These are phyloP conservation scores for Lipomyces starkeyi DNA, from an alignment of 805 yeast species.

Conservation along the genomic window DNA sequence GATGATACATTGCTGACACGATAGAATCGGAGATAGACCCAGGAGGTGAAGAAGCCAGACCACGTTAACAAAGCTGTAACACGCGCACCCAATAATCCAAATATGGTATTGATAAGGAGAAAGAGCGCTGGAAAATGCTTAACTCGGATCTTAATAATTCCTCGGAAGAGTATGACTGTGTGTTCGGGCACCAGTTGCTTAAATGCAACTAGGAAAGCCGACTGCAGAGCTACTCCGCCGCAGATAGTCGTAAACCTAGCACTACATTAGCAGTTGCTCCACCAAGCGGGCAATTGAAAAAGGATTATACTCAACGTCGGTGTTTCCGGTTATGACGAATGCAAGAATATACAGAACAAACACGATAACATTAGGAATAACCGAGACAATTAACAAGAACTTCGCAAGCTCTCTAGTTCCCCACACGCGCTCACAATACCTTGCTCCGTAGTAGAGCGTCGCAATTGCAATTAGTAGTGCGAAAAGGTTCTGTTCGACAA, in stretches of 20 bases:
- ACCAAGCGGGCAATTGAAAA: slow-evolving; percentile 11
- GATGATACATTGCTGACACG: slow-evolving; percentile 17
- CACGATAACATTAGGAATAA: slow-evolving; percentile 49
- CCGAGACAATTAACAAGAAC: slow-evolving; percentile 52
- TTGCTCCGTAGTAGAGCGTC: slow-evolving; percentile 59
- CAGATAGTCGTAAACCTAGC: slow-evolving; percentile 54
- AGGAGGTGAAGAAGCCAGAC: slow-evolving; percentile 65
- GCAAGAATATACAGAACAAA: slow-evolving; percentile 41
- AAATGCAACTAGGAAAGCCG: slow-evolving; percentile 66
- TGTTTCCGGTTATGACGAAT: slow-evolving; percentile 26
- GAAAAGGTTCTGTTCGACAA: slow-evolving; percentile 34
- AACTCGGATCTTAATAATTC: slow-evolving; percentile 51
- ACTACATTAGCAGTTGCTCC: slow-evolving; percentile 15
- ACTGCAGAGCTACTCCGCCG: slow-evolving; percentile 61
- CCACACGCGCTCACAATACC: slow-evolving; percentile 72
- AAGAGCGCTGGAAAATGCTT: slow-evolving; percentile 53
- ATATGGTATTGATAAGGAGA: slow-evolving; percentile 41
- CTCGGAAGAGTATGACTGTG: slow-evolving; percentile 56
- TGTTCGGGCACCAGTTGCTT: slow-evolving; percentile 72
- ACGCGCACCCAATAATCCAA: slow-evolving; percentile 44
- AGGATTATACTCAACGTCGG: slow-evolving; percentile 36
- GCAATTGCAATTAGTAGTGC: slow-evolving; percentile 48
- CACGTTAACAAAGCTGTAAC: slow-evolving; percentile 44
- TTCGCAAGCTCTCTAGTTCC: slow-evolving; percentile 58
- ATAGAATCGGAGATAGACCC: slow-evolving; percentile 79